Percentiles rank a stretch among this genome's conserved stretches.
phyloP scores from a whole-genome alignment of 768 basidiomycete species.

The Kwoniella bestiolae region DNA sequence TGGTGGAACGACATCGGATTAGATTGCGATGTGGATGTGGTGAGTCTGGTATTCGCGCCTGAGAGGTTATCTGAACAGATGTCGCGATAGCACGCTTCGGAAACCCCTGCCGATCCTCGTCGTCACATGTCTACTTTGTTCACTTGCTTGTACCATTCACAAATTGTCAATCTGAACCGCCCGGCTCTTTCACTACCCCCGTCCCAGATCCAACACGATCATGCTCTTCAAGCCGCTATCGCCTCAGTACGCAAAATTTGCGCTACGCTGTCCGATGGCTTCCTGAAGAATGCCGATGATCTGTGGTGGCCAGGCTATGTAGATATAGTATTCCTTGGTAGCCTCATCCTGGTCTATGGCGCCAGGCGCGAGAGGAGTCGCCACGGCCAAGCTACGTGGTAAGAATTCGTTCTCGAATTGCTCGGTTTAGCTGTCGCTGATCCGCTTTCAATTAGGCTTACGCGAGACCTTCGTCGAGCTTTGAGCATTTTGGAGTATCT shows the following conservation, averaged over 20 bases:
- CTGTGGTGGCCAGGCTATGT: slow-evolving; percentile 35
- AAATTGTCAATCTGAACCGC: slow-evolving; percentile 32
- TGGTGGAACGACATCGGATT: slow-evolving; percentile 42
- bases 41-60: background rate
- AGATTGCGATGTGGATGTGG: slow-evolving; percentile 12
- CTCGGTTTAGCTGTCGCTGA: too few species aligned
- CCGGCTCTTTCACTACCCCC: slow-evolving; percentile 30
- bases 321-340: slow-evolving; percentile 37
- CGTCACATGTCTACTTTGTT: slow-evolving; percentile 25
- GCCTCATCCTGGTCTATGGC: slow-evolving; percentile 33
- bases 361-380: slow-evolving; percentile 14
- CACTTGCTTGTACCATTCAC: slow-evolving; percentile 36
- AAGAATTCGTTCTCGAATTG: too few species aligned
- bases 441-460: background rate
- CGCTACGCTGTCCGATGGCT: slow-evolving; percentile 10
- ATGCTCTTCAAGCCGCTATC: slow-evolving; percentile 32
- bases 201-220: slow-evolving; percentile 21
- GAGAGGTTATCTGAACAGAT: background rate
- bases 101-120: slow-evolving; percentile 8
- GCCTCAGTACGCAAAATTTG: slow-evolving; percentile 27
- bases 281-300: slow-evolving; percentile 3
- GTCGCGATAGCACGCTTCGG: background rate
- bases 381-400: background rate
- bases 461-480: slow-evolving; percentile 24
- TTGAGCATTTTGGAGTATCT: slow-evolving; percentile 21